These are phyloP conservation scores for Strigomonas galati DNA, from an alignment of 208 protist genomes.

Conservation along the genomic window DNA sequence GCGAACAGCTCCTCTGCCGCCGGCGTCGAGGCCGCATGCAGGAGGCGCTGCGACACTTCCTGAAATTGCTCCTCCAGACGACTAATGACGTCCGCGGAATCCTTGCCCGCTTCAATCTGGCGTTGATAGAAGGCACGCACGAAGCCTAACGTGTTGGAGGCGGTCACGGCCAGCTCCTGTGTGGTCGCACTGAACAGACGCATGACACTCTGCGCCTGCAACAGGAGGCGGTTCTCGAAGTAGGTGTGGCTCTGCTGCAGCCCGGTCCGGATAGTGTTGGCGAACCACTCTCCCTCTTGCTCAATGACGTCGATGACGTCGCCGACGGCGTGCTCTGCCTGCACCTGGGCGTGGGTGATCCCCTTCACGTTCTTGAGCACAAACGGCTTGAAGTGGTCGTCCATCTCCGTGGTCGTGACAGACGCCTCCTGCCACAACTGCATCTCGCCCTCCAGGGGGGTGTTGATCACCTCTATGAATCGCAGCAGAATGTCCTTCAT, in stretches of 20 bases:
- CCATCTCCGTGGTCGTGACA: conserved; percentile 26
- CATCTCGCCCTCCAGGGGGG: conserved; percentile 44
- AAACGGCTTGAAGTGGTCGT: conserved; percentile 35
- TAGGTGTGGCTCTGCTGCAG: conserved; percentile 36
- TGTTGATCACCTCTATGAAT: conserved; percentile 40
- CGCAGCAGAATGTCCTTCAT: conserved; percentile 29
- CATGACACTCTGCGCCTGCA: conserved; percentile 46
- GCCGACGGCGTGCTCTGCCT: conserved; percentile 17
- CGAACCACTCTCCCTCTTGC: conserved; percentile 68
- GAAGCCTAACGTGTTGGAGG: conserved; percentile 29
- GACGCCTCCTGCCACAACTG: conserved; percentile 38
- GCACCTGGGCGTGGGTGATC: conserved; percentile 22
- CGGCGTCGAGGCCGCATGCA: conserved; percentile 37
- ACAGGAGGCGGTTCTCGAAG: conserved; percentile 41
- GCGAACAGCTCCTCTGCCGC: conserved; percentile 59
- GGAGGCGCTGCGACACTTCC: conserved; percentile 31
- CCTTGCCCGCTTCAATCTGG: conserved; percentile 50
- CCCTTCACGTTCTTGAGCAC: conserved; percentile 19
- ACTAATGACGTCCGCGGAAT: conserved; percentile 58
- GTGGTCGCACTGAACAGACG: conserved; percentile 56
- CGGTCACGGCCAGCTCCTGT: conserved; percentile 39
- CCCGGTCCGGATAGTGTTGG: conserved; percentile 24
- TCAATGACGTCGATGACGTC: conserved; percentile 32
- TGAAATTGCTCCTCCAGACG: conserved; percentile 49
- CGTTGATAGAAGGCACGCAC: conserved; percentile 51